Percentiles rank a stretch among this genome's conserved stretches.
These are phyloP conservation scores for Fusarium tricinctum DNA, from an alignment of 2,329 filamentous ascomycete species.

Conservation along the genomic window DNA sequence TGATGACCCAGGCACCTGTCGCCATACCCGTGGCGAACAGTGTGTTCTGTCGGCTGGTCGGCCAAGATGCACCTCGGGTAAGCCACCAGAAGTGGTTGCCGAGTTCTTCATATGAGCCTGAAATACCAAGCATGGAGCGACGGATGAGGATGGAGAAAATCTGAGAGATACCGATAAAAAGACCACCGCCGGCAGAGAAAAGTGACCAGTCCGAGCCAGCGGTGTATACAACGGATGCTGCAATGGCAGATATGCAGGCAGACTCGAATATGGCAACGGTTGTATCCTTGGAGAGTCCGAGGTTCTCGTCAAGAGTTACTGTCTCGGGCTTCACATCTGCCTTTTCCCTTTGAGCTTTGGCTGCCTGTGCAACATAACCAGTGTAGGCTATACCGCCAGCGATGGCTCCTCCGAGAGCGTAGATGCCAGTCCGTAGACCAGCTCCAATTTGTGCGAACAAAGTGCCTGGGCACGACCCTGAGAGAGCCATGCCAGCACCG, in stretches of 20 bases:
- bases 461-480: slow-evolving; percentile 76
- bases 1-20: slow-evolving; percentile 60
- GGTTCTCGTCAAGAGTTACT: slow-evolving; percentile 56
- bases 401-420: slow-evolving; percentile 67
- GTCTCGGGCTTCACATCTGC: slow-evolving; percentile 47
- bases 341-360: slow-evolving; percentile 50
- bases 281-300: slow-evolving; percentile 57
- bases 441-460: slow-evolving; percentile 72
- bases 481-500: slow-evolving; percentile 75
- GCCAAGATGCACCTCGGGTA: slow-evolving; percentile 51
- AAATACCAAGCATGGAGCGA: slow-evolving; percentile 70
- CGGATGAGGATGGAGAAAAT: slow-evolving; percentile 67
- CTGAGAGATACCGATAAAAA: slow-evolving; percentile 71
- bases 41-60: slow-evolving; percentile 59
- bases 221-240: slow-evolving; percentile 53
- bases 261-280: slow-evolving; percentile 61
- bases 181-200: slow-evolving; percentile 67
- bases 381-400: slow-evolving; percentile 69
- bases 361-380: slow-evolving; percentile 57
- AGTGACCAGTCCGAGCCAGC: slow-evolving; percentile 47
- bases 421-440: slow-evolving; percentile 65
- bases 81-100: slow-evolving; percentile 68
- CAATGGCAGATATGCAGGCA: slow-evolving; percentile 58
- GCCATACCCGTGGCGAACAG: slow-evolving; percentile 67
- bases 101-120: slow-evolving; percentile 71